Evolutionary conservation across 495 filamentous ascomycete genomes (phyloP).

Genomic region (Glutinoglossum americanum): DNA sequence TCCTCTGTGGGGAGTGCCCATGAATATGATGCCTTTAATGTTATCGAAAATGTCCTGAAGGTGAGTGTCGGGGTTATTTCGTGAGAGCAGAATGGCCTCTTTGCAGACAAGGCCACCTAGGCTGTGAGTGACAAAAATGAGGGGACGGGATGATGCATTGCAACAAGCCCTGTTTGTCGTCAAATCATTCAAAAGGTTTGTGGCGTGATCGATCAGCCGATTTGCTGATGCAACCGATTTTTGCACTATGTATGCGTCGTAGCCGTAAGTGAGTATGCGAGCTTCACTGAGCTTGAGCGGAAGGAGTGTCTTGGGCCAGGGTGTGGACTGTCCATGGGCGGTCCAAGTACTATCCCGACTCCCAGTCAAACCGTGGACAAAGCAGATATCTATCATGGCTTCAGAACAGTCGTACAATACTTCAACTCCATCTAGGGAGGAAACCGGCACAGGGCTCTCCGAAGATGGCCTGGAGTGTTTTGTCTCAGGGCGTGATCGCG

Average conservation of each 20-base stretch:
- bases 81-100: slow-evolving; percentile 20
- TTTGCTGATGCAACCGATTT: slow-evolving; percentile 35
- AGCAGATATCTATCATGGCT: slow-evolving; percentile 8
- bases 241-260: slow-evolving; percentile 49
- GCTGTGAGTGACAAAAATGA: slow-evolving; percentile 37
- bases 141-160: slow-evolving; percentile 9
- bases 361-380: slow-evolving; percentile 66
- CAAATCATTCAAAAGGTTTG: slow-evolving; percentile 41
- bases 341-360: slow-evolving; percentile 59
- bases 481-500: not conserved
- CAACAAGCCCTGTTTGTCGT: slow-evolving; percentile 7
- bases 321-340: slow-evolving; percentile 13
- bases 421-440: not conserved
- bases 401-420: not conserved
- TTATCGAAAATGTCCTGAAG: slow-evolving; percentile 59
- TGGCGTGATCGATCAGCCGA: slow-evolving; percentile 62
- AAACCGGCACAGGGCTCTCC: not conserved
- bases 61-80: slow-evolving; percentile 35
- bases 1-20: slow-evolving; percentile 74
- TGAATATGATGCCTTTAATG: slow-evolving; percentile 65
- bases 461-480: not conserved
- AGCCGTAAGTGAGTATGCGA: slow-evolving; percentile 64
- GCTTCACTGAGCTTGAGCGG: slow-evolving; percentile 30
- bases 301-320: slow-evolving; percentile 60
- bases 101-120: slow-evolving; percentile 46